Base-by-base conservation (phyloP, 352 stramenopile genomes). In the Globisporangium paddicum region DNA sequence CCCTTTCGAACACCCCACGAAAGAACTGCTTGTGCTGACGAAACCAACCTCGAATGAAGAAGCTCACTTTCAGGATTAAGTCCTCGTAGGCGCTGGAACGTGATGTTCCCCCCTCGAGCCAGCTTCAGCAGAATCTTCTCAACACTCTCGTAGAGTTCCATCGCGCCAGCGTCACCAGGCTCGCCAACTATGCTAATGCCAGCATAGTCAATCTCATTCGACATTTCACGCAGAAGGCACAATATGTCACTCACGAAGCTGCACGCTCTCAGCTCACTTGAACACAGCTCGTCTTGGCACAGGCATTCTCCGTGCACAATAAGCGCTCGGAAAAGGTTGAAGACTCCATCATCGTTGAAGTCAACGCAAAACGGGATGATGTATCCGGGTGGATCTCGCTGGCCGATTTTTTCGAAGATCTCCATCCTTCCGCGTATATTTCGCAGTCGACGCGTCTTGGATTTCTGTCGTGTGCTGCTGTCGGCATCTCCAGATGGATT, bases 311-410 rank as follows among this genome's bases (percentile, higher is more conserved):
- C 26, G 25, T 62, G 73, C 52, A 64, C 53, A 21, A 34, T 63
- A 3, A 75, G 62, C 30, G 68, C 70, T 53, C 45, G 49, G 13
- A 81, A 50, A 61, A 79, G 63, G 25, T 69, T 62, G 7, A 78
- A 40, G 19, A 86, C 34, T n/a, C 77, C 73, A 5, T 64, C 23
- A 34, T 85, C 72, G 11, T 69, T 55, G 58, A 89, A 88, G 57
- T 88, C 77, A 10, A 82, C 55, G 38, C 67, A 85, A 63, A 87
- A 91, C 1, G 82, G 82, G 37, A 89, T 68, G 34, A 79, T 66
- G 49, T 87, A 83, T 16, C 79, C 82, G 16, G 65, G 66, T 41
- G 58, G 58, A 72, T 92, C 79, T 8, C 56, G 54, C 9, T 64
- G 19, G 23, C 48, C 34, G 42, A 82, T 37, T 11, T 73, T 61